phyloP scores from a whole-genome alignment of 768 basidiomycete species.

The Rhizopogon roseolus region DNA sequence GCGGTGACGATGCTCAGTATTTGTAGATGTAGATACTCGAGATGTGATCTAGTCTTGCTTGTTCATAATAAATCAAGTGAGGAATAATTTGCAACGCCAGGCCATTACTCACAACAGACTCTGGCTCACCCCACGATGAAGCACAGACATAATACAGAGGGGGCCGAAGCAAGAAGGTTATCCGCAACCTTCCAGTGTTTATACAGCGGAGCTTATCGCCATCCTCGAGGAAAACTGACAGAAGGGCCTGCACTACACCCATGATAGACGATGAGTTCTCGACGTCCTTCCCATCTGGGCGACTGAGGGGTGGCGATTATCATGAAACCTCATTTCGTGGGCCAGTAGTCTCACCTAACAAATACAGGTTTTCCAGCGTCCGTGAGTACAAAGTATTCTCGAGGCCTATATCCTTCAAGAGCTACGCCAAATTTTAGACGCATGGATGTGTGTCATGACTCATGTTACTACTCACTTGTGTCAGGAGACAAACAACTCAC shows the following conservation, averaged over 20 bases:
- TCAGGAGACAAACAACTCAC: conserved; percentile 25
- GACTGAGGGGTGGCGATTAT: conserved; percentile 27
- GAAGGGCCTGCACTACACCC: conserved; percentile 91
- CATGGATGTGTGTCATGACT: background rate
- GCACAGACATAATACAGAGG: conserved; percentile 92
- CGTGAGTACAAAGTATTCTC: conserved; percentile 90
- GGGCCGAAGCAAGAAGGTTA: conserved; percentile 80
- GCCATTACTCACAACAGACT: conserved; percentile 75
- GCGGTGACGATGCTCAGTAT: conserved; percentile 88
- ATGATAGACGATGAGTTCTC: conserved; percentile 75
- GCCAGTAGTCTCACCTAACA: conserved; percentile 51
- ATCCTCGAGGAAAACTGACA: conserved; percentile 94
- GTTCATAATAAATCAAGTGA: conserved; percentile 22
- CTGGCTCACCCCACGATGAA: conserved; percentile 93
- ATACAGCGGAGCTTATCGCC: conserved; percentile 83
- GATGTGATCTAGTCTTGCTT: conserved; percentile 87
- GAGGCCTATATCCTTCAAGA: conserved; percentile 29
- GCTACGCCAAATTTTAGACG: background rate
- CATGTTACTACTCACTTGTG: conserved; percentile 27
- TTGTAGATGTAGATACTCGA: conserved; percentile 94
- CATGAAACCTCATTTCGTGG: background rate
- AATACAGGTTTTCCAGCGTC: conserved; percentile 99
- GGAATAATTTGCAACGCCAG: background rate
- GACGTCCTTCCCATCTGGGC: conserved; percentile 48
- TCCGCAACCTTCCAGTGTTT: conserved; percentile 74